These are phyloP conservation scores for Wickerhamiella australiensis DNA, from an alignment of 805 yeast genomes.

Conservation along the genomic window DNA sequence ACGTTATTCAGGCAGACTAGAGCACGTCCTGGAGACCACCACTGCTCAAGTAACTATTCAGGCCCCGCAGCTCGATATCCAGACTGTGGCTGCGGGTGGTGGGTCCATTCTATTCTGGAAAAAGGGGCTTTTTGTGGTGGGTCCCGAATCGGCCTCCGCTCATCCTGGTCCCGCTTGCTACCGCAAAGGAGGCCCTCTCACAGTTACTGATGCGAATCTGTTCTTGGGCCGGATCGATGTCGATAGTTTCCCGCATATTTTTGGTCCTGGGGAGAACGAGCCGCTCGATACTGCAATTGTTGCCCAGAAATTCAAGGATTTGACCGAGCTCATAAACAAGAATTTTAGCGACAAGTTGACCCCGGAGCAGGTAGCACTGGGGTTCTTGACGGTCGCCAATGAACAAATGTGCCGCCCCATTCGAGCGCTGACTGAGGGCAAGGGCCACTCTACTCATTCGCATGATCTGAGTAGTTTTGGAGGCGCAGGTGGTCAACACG, in stretches of 20 bases:
- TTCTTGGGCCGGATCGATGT: slow-evolving; percentile 61
- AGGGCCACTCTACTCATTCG: slow-evolving; percentile 52
- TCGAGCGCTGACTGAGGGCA: slow-evolving; percentile 71
- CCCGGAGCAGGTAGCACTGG: slow-evolving; percentile 61
- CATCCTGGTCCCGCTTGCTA: slow-evolving; percentile 88
- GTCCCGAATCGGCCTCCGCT: slow-evolving; percentile 78
- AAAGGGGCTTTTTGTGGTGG: slow-evolving; percentile 66
- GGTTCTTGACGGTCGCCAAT: slow-evolving; percentile 72
- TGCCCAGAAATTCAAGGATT: slow-evolving; percentile 36
- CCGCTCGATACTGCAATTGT: slow-evolving; percentile 50
- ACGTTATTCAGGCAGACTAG: slow-evolving; percentile 54
- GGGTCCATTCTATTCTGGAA: slow-evolving; percentile 57
- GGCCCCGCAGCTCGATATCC: slow-evolving; percentile 72
- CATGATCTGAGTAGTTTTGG: slow-evolving; percentile 78
- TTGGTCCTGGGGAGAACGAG: slow-evolving; percentile 70
- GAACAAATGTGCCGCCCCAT: slow-evolving; percentile 89
- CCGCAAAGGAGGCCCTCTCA: slow-evolving; percentile 71
- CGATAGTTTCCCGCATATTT: slow-evolving; percentile 65
- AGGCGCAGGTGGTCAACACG: slow-evolving; percentile 92
- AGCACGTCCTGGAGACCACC: slow-evolving; percentile 70
- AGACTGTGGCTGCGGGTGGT: slow-evolving; percentile 79
- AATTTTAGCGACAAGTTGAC: slow-evolving; percentile 39
- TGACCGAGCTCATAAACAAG: slow-evolving; percentile 46
- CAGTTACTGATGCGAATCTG: slow-evolving; percentile 77
- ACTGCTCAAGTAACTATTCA: slow-evolving; percentile 77